These are phyloP conservation scores for Ochetophila trinervis DNA, from an alignment of 306 rosid genomes.

Conservation along the genomic window DNA sequence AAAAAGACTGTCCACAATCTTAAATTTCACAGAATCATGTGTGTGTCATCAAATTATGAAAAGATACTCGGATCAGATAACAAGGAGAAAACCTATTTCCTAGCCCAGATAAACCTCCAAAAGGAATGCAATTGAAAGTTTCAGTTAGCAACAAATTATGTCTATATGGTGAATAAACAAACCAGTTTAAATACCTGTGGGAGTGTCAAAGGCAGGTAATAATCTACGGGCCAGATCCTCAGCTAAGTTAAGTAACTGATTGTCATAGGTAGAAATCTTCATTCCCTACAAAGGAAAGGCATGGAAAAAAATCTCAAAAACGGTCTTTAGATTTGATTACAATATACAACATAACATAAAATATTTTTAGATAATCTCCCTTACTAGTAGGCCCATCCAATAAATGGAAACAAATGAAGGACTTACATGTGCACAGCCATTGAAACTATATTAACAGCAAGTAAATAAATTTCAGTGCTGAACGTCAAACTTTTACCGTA, in stretches of 20 bases:
- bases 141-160: conserved; percentile 9
- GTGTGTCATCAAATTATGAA: conserved; percentile 15
- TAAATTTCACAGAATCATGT: conserved; percentile 8
- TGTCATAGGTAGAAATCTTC: conserved; percentile 76
- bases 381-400: too few species aligned
- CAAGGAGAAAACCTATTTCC: not conserved
- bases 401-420: too few species aligned
- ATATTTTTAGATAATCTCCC: too few species aligned
- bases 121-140: conserved; percentile 8
- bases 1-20: not conserved
- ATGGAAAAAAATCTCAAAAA: not conserved
- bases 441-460: not conserved
- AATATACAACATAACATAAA: not conserved
- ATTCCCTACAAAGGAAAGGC: conserved; percentile 60
- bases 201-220: conserved; percentile 96
- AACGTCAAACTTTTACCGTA: conserved; percentile 54
- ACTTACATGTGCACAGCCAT: too few species aligned
- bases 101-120: not conserved
- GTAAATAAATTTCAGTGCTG: conserved; percentile 7
- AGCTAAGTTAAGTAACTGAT: conserved; percentile 74
- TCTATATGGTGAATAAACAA: not conserved
- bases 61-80: not conserved
- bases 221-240: conserved; percentile 90
- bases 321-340: conserved; percentile 14
- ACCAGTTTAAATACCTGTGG: conserved; percentile 62